Conservation (phyloP, 257 asterid genomes). For the Nicotiana tabacum region DNA sequence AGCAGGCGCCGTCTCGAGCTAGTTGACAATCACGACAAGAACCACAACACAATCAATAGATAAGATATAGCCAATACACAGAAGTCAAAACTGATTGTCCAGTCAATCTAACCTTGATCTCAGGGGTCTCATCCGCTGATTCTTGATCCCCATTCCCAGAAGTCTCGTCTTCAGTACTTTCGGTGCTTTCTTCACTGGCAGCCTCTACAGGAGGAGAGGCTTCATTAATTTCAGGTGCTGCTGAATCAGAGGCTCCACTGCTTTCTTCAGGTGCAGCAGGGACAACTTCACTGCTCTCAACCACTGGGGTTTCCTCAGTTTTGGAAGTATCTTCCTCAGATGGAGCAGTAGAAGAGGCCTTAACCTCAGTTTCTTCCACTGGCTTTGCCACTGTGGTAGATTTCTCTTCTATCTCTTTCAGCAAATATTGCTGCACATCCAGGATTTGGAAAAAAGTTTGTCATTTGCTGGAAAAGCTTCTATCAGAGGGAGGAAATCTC, state of each 20-base stretch:
- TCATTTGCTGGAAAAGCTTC: background rate
- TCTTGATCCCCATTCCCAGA: constrained; percentile 34
- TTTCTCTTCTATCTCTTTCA: constrained; percentile 49
- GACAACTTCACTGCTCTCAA: constrained; percentile 37
- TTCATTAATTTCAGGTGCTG: constrained; percentile 42
- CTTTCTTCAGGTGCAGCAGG: constrained; percentile 33
- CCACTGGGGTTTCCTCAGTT: constrained; percentile 38
- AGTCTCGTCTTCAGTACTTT: constrained; percentile 38
- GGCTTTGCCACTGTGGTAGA: constrained; percentile 26
- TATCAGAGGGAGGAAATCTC: background rate
- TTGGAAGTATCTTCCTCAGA: constrained; percentile 34
- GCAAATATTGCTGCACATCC: constrained; percentile 54
- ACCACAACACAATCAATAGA: background rate
- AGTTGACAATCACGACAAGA: constrained; percentile 6
- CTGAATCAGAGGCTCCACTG: constrained; percentile 19
- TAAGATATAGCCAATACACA: background rate
- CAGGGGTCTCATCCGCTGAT: constrained; percentile 55
- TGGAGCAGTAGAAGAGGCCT: constrained; percentile 28
- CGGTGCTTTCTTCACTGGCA: constrained; percentile 36
- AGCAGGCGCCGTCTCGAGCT: constrained; percentile 99
- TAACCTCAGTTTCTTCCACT: constrained; percentile 42
- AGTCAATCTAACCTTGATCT: constrained; percentile 49
- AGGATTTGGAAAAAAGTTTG: background rate
- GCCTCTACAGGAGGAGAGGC: constrained; percentile 39
- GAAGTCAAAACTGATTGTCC: background rate